Evolutionary conservation across 257 asterid genomes (phyloP).

Genomic region (Solanum tarapatanum): DNA sequence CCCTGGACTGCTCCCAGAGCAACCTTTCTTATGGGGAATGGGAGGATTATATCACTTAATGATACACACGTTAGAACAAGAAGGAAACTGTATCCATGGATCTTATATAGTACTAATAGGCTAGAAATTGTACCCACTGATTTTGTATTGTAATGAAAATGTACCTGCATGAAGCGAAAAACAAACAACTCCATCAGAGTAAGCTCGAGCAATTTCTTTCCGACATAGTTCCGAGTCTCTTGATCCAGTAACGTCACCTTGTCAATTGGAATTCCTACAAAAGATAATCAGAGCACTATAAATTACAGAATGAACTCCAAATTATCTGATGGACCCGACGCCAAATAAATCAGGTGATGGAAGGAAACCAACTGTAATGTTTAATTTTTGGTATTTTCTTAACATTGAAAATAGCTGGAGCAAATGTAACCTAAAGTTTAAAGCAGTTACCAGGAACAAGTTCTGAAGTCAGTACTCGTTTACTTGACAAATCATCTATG

Average conservation of each 20-base stretch:
- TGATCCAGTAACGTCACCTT: constrained; percentile 69
- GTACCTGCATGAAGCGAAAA: constrained; percentile 94
- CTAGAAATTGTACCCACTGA: not conserved
- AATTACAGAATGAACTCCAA: not conserved
- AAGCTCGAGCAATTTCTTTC: constrained; percentile 74
- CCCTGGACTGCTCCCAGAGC: not conserved
- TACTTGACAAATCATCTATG: constrained; percentile 66
- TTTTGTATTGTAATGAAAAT: constrained; percentile 3
- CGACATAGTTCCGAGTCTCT: constrained; percentile 78
- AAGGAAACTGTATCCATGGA: not conserved
- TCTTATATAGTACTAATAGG: not conserved
- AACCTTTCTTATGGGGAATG: not conserved
- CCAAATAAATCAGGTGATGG: not conserved
- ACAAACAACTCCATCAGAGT: constrained; percentile 71
- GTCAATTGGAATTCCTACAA: constrained; percentile 80
- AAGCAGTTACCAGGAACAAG: constrained; percentile 69
- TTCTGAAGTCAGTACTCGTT: constrained; percentile 80
- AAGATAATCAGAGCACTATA: constrained; percentile 3
- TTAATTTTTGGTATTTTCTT: not conserved
- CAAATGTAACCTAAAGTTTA: not conserved
- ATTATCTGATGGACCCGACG: not conserved
- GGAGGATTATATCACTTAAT: not conserved
- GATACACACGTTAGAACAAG: not conserved
- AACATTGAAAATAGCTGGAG: not conserved
- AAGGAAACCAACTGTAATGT: not conserved